Conservation (phyloP, 2,329 filamentous ascomycete species). For the Chaetomiaceae sp. region DNA sequence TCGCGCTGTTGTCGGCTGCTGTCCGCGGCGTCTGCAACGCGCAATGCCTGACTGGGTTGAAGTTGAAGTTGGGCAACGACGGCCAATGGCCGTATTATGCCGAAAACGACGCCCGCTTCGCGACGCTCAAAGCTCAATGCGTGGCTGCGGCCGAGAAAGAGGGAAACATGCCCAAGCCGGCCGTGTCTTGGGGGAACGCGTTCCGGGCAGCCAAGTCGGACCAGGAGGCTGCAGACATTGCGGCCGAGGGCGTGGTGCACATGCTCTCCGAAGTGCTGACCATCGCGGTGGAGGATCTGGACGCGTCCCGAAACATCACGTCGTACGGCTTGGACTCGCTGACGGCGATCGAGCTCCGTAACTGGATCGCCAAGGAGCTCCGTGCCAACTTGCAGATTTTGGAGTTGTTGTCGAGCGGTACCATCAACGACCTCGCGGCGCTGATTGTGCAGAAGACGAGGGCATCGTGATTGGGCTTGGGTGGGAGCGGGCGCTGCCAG, state of each 20-base stretch:
- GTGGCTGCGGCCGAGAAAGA: conserved; percentile 23
- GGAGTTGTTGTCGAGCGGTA: conserved; percentile 27
- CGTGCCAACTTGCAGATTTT: conserved; percentile 26
- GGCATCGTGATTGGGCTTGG: background rate
- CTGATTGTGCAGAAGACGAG: conserved; percentile 24
- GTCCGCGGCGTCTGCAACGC: conserved; percentile 22
- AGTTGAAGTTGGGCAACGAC: conserved; percentile 22
- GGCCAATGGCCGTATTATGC: conserved; percentile 26
- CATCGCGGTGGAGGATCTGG: conserved; percentile 25
- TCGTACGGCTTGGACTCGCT: conserved; percentile 29
- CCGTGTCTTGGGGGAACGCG: conserved; percentile 25
- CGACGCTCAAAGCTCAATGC: conserved; percentile 20
- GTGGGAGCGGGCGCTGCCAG: background rate
- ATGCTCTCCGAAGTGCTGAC: conserved; percentile 29
- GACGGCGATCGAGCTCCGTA: conserved; percentile 30
- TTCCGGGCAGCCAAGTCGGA: conserved; percentile 28
- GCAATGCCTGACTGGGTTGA: conserved; percentile 30
- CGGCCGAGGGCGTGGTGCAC: conserved; percentile 26
- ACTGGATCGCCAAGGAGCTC: conserved; percentile 29
- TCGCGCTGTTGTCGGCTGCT: conserved; percentile 45
- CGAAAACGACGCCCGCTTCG: conserved; percentile 23
- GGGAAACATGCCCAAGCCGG: conserved; percentile 16
- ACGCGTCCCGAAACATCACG: conserved; percentile 26
- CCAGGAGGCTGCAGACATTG: conserved; percentile 28
- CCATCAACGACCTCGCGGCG: conserved; percentile 23